Base-by-base conservation (phyloP, 805 yeast genomes). In the Ogataea corticis region DNA sequence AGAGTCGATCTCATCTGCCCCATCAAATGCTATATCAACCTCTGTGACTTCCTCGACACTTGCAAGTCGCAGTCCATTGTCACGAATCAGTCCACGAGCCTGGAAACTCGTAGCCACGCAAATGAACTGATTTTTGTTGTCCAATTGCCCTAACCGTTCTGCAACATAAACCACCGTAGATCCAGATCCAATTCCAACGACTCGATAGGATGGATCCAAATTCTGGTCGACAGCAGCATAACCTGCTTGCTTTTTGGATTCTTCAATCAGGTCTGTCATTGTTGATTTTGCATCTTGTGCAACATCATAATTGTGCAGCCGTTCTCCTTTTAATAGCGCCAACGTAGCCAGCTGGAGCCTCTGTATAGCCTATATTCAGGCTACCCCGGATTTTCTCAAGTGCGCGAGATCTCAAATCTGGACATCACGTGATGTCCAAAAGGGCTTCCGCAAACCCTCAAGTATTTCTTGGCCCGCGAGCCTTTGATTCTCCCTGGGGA, bases 101-200 rank as follows among this genome's bases (percentile, higher is more conserved):
- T 94, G 99, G 74, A 89, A 94, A 4, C 99, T 98, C 0, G 99
- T 94, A 42, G 99, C 96, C 34, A 94, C 81, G 68, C 96, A 94
- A 25, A 81, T 76, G 51, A 87, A 83, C 33, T 75, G 63, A 21
- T 62, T 55, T 59, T 84, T 79, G 54, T 73, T 68, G 27, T 62
- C 52, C 51, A 80, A 68, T 66, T 86, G 90, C 7, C 96, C 96
- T 44, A 94, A 76, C 58, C 97, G 75, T 66, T 94, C 98, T 23
- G 96, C 98, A 46, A 87, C 96, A 65, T 88, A 94, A 16, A 94
- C 86, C 2, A 94, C 98, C 0, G 99, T 94, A 19, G 96, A 85
- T 1, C 99, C 99, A 23, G 97, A 88, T 12, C 99, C 99, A 49
- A 94, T 82, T 29, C 99, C 99, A 16, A 94, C 77, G 12, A 88